Percentiles rank a stretch among this genome's conserved stretches.
These are phyloP conservation scores for Talaromyces atroroseus DNA, from an alignment of 2,329 filamentous ascomycete genomes.

Conservation along the genomic window DNA sequence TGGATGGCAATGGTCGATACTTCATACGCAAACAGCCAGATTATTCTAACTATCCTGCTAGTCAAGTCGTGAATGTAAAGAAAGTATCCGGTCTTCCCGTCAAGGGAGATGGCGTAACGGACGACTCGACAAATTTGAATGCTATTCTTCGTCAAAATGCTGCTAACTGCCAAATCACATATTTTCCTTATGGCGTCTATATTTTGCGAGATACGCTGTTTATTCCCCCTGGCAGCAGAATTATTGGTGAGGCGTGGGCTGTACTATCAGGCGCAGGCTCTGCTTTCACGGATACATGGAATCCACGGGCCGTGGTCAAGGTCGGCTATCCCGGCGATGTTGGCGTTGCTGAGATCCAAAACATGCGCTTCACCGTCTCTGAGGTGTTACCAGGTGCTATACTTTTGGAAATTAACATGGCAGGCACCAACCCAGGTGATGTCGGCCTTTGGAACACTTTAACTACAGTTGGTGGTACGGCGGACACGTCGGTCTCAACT, in stretches of 20 bases:
- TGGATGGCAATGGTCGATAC: conserved; percentile 25
- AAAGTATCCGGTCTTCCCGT: conserved; percentile 36
- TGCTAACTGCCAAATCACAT: conserved; percentile 46
- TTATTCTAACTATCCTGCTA: conserved; percentile 38
- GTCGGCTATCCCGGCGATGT: conserved; percentile 47
- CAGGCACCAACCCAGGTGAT: conserved; percentile 41
- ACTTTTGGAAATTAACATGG: conserved; percentile 49
- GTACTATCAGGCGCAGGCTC: conserved; percentile 45
- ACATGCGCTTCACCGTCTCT: conserved; percentile 48
- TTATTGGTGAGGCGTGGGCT: conserved; percentile 52
- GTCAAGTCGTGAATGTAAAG: conserved; percentile 45
- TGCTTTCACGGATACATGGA: conserved; percentile 39
- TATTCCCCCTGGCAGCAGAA: conserved; percentile 45
- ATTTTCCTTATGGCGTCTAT: conserved; percentile 53
- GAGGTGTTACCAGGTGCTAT: conserved; percentile 42
- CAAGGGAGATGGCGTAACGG: conserved; percentile 38
- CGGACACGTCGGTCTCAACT: conserved; percentile 34
- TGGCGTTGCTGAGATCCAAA: conserved; percentile 46
- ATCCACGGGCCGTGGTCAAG: conserved; percentile 45
- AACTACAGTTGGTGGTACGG: conserved; percentile 44
- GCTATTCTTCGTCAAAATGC: conserved; percentile 28
- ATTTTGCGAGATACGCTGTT: conserved; percentile 43
- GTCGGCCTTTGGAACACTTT: conserved; percentile 49
- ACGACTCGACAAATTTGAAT: conserved; percentile 36
- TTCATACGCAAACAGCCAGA: conserved; percentile 39